phyloP scores from a whole-genome alignment of 2,329 filamentous ascomycete genomes.

The Penicillium sumatraense region DNA sequence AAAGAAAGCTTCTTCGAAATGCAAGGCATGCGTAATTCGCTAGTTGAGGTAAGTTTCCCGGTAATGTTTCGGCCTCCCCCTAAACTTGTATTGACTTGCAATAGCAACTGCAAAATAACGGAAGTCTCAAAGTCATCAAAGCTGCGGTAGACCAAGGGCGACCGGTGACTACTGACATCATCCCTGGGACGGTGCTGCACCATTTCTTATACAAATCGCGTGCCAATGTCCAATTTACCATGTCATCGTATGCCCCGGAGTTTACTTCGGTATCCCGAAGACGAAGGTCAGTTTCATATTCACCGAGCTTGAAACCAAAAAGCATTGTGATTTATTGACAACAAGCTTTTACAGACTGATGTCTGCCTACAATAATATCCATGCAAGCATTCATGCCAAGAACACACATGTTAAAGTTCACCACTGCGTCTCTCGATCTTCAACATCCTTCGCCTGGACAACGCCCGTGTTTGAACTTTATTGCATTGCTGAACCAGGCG shows the following conservation, averaged over 20 bases:
- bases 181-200: constrained; percentile 77
- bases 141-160: constrained; percentile 73
- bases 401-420: constrained; percentile 85
- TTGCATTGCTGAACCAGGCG: constrained; percentile 80
- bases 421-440: constrained; percentile 75
- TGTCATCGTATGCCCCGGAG: constrained; percentile 77
- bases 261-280: constrained; percentile 66
- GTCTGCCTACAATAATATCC: constrained; percentile 82
- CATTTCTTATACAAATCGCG: constrained; percentile 97
- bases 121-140: constrained; percentile 75
- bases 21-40: constrained; percentile 68
- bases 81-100: constrained; percentile 30
- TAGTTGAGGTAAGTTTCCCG: constrained; percentile 56
- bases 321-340: constrained; percentile 7
- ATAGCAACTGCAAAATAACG: constrained; percentile 74
- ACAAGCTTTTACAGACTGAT: constrained; percentile 61
- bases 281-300: constrained; percentile 56
- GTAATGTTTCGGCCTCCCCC: not conserved
- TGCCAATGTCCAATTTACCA: constrained; percentile 92
- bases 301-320: not conserved
- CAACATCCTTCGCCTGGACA: constrained; percentile 84
- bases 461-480: constrained; percentile 94
- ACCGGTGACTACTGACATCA: constrained; percentile 72
- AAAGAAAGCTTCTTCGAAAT: constrained; percentile 93
- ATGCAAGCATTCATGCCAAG: constrained; percentile 82